Conservation (phyloP, 225 moss, liverwort and hornwort species). For the Antitrichia curtipendula region DNA sequence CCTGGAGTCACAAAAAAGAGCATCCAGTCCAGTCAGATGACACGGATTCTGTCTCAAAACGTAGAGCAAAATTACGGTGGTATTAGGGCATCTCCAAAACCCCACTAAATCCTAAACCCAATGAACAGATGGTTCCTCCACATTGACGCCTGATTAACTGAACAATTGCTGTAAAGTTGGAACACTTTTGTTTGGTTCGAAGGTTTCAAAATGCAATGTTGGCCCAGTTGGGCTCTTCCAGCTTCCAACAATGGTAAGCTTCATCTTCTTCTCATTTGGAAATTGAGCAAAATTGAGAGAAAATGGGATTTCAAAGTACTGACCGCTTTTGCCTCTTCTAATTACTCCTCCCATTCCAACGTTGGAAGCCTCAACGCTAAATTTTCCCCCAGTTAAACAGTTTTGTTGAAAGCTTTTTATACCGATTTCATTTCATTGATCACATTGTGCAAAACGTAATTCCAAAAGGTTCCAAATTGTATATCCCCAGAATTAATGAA, state of each 20-base stretch:
- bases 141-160: background rate
- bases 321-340: too few relatives aligned
- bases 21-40: background rate
- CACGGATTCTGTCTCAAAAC: background rate
- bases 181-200: background rate
- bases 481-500: background rate
- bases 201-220: too few relatives aligned
- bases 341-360: too few relatives aligned
- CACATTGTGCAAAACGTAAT: background rate
- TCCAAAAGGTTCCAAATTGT: background rate
- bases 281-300: too few relatives aligned
- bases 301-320: too few relatives aligned
- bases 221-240: too few relatives aligned
- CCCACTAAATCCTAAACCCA: too few relatives aligned
- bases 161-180: background rate
- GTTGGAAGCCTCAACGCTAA: too few relatives aligned
- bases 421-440: background rate
- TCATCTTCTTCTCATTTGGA: too few relatives aligned
- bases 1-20: constrained; percentile 15
- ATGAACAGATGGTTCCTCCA: background rate
- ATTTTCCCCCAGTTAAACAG: too few relatives aligned
- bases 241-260: too few relatives aligned
- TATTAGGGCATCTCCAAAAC: background rate
- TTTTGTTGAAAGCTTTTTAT: background rate
- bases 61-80: background rate